A percentile compares a stretch with the other conserved stretches of the same genome.
Evolutionary conservation across 768 basidiomycete genomes (phyloP).

Genomic region (Leccinum longicurvipes): DNA sequence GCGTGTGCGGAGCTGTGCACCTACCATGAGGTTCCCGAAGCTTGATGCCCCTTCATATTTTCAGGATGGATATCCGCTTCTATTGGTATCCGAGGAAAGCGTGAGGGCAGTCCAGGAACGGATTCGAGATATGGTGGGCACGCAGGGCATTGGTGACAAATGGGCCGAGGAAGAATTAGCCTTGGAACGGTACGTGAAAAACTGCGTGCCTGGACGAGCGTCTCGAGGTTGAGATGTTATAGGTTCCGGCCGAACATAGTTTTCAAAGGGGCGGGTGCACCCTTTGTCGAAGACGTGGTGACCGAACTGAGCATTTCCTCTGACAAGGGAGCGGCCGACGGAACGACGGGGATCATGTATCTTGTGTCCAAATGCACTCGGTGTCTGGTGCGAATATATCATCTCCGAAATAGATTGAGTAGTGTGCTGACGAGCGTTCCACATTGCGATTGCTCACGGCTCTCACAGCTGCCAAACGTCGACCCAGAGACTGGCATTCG

Average conservation of each 20-base stretch:
- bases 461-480: constrained; percentile 66
- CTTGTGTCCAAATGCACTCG: constrained; percentile 69
- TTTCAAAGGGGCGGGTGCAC: constrained; percentile 55
- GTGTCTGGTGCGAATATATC: constrained; percentile 55
- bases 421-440: background rate
- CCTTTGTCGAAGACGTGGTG: constrained; percentile 73
- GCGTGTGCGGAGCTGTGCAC: constrained; percentile 44
- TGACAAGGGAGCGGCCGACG: constrained; percentile 16
- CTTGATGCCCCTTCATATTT: constrained; percentile 54
- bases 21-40: constrained; percentile 55
- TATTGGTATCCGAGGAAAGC: constrained; percentile 68
- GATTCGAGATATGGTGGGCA: constrained; percentile 44
- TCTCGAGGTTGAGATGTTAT: constrained; percentile 3
- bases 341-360: constrained; percentile 34
- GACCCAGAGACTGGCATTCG: constrained; percentile 59
- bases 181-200: constrained; percentile 54
- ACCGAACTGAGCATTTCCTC: constrained; percentile 56
- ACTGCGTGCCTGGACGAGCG: background rate
- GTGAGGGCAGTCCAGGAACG: constrained; percentile 48
- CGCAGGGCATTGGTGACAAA: constrained; percentile 44
- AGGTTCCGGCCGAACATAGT: constrained; percentile 82
- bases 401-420: constrained; percentile 4
- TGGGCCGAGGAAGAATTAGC: constrained; percentile 51
- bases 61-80: constrained; percentile 71
- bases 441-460: constrained; percentile 1